Evolutionary conservation across 2,329 filamentous ascomycete genomes (phyloP).

Genomic region (Colletotrichum agaves): DNA sequence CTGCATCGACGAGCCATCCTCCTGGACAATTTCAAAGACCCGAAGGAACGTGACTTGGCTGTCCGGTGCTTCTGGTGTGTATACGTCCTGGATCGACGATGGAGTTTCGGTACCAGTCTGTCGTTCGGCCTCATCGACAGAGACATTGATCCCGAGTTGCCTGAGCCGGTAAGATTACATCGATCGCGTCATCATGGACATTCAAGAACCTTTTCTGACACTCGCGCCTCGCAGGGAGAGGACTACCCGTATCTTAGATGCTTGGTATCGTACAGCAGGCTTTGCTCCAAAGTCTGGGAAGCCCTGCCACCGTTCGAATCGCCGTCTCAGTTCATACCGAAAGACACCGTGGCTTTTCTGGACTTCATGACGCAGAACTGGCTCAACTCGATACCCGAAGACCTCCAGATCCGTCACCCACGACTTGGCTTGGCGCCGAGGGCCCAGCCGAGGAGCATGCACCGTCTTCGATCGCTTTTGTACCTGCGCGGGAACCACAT

Average conservation of each 20-base stretch:
- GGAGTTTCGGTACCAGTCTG: slow-evolving; percentile 62
- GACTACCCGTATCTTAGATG: slow-evolving; percentile 55
- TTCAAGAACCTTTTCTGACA: neutral
- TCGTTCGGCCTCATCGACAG: slow-evolving; percentile 60
- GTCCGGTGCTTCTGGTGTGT: slow-evolving; percentile 61
- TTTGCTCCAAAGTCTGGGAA: slow-evolving; percentile 59
- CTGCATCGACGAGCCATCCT: slow-evolving; percentile 58
- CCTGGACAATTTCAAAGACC: slow-evolving; percentile 50
- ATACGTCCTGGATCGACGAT: slow-evolving; percentile 62
- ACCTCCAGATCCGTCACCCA: slow-evolving; percentile 51
- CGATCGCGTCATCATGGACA: neutral
- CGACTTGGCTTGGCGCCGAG: slow-evolving; percentile 47
- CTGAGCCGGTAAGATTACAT: slow-evolving; percentile 49
- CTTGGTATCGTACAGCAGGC: slow-evolving; percentile 58
- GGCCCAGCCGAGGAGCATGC: slow-evolving; percentile 49
- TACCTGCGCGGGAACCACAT: slow-evolving; percentile 58
- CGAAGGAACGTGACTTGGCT: slow-evolving; percentile 45
- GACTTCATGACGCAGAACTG: slow-evolving; percentile 57
- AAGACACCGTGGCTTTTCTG: slow-evolving; percentile 52
- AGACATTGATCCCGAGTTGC: slow-evolving; percentile 60
- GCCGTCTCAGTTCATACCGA: slow-evolving; percentile 45
- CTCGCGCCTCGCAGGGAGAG: slow-evolving; percentile 40
- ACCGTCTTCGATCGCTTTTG: slow-evolving; percentile 54
- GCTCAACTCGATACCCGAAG: slow-evolving; percentile 55
- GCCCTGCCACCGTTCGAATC: slow-evolving; percentile 52